Evolutionary conservation across 129 eudicot genomes (phyloP).

Genomic region (Chrysanthemum seticuspe): DNA sequence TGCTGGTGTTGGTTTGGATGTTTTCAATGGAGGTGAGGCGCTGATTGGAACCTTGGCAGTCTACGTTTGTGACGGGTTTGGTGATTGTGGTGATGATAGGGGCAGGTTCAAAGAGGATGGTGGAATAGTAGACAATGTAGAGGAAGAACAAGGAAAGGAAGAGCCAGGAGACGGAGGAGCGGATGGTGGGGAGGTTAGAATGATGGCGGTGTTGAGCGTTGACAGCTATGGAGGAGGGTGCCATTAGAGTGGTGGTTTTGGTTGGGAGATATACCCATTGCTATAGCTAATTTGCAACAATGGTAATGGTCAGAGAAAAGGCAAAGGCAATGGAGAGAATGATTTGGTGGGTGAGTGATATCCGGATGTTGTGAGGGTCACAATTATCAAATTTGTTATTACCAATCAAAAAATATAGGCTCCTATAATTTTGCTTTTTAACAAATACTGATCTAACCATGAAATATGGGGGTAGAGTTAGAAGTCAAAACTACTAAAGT

Average conservation of each 20-base stretch:
- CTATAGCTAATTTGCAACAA: conserved; percentile 22
- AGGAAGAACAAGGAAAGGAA: conserved; percentile 33
- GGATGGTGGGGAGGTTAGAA: conserved; percentile 24
- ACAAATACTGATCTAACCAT: neutral
- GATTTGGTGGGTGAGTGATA: conserved; percentile 26
- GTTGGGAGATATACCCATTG: conserved; percentile 37
- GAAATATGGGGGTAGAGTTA: no score
- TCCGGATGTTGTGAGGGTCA: conserved; percentile 39
- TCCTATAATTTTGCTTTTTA: conserved; percentile 20
- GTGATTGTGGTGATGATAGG: conserved; percentile 25
- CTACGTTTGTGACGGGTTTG: conserved; percentile 1
- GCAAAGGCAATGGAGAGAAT: conserved; percentile 14
- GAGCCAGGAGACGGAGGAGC: conserved; percentile 32
- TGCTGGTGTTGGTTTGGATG: conserved; percentile 18
- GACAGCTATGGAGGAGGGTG: conserved; percentile 23
- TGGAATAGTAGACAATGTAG: conserved; percentile 37
- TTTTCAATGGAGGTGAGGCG: conserved; percentile 10
- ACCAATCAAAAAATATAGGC: conserved; percentile 31
- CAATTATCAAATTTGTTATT: conserved; percentile 16
- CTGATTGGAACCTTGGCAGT: conserved; percentile 11
- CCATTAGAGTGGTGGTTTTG: conserved; percentile 34
- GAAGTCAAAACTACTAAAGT: no score
- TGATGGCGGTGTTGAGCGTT: conserved; percentile 33
- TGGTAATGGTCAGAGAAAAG: conserved; percentile 26
- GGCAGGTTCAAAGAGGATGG: conserved; percentile 37